Evolutionary conservation across 2,329 filamentous ascomycete species (phyloP).

Genomic region (Coniochaeta prunicola): DNA sequence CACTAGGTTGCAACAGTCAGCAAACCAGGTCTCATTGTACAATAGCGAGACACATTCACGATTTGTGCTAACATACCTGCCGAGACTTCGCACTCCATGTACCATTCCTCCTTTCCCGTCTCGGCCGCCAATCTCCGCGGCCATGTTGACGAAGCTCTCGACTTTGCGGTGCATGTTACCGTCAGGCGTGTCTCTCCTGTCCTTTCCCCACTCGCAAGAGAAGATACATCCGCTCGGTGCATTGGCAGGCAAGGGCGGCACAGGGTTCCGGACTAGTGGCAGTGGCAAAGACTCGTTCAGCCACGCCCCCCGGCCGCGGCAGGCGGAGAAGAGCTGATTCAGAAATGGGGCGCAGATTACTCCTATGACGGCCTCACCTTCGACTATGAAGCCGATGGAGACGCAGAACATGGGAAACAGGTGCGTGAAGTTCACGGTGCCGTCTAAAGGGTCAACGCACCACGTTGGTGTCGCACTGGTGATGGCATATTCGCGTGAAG

Average conservation of each 20-base stretch:
- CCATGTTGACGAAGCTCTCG: conserved; percentile 70
- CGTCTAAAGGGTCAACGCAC: conserved; percentile 72
- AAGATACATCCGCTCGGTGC: conserved; percentile 67
- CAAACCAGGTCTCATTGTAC: not conserved
- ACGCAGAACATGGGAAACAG: conserved; percentile 78
- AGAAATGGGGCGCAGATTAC: conserved; percentile 68
- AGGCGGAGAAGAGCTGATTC: conserved; percentile 61
- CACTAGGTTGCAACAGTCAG: conserved; percentile 31
- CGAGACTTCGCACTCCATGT: conserved; percentile 65
- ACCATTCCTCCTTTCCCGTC: conserved; percentile 70
- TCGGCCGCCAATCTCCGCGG: conserved; percentile 54
- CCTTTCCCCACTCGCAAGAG: conserved; percentile 74
- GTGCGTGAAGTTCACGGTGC: conserved; percentile 77
- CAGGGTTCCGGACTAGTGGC: conserved; percentile 55
- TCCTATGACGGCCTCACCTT: conserved; percentile 55
- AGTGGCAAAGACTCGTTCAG: conserved; percentile 57
- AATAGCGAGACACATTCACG: not conserved
- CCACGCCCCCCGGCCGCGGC: conserved; percentile 60
- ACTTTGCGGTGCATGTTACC: conserved; percentile 67
- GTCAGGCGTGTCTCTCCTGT: conserved; percentile 56
- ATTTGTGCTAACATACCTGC: conserved; percentile 30
- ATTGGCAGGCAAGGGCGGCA: conserved; percentile 53
- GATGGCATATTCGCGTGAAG: conserved; percentile 63
- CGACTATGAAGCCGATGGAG: conserved; percentile 61
- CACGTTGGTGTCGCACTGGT: conserved; percentile 54